Percentiles rank a stretch among this genome's conserved stretches.
phyloP scores from a whole-genome alignment of 169 alveolate species.

The Plasmodium blacklocki region DNA sequence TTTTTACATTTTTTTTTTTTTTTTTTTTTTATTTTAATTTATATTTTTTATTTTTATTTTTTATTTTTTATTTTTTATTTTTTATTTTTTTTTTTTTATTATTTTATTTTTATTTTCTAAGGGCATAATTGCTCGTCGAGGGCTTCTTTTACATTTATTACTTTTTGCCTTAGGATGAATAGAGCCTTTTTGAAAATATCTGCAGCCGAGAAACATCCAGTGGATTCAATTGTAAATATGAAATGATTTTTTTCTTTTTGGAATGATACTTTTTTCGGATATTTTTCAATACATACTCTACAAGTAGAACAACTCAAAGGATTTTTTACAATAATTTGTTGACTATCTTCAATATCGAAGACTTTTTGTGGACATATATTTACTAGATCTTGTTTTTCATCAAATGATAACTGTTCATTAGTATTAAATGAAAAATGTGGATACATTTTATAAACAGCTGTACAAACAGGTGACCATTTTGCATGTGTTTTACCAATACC shows the following conservation, averaged over 20 bases:
- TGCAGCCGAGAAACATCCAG: slow-evolving; percentile 86
- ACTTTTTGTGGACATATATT: slow-evolving; percentile 96
- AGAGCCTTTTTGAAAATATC: slow-evolving; percentile 82
- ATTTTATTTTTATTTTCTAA: background rate
- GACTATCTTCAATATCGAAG: slow-evolving; percentile 93
- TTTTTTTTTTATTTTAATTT: background rate
- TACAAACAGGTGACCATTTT: slow-evolving; percentile 99
- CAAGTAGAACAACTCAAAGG: slow-evolving; percentile 97
- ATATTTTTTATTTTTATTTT: background rate
- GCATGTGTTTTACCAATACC: slow-evolving; percentile 99
- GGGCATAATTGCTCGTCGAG: slow-evolving; percentile 47
- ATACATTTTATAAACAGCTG: slow-evolving; percentile 98
- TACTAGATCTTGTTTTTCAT: slow-evolving; percentile 92
- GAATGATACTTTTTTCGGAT: slow-evolving; percentile 85
- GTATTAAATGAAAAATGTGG: slow-evolving; percentile 83
- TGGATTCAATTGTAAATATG: slow-evolving; percentile 89
- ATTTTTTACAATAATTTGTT: slow-evolving; percentile 89
- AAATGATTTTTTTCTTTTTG: slow-evolving; percentile 89
- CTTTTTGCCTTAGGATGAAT: slow-evolving; percentile 77
- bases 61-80: background rate
- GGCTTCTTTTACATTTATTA: slow-evolving; percentile 71
- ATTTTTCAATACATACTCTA: slow-evolving; percentile 97
- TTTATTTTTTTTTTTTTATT: slow-evolving; percentile 3
- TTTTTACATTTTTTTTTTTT: background rate
- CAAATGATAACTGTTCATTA: slow-evolving; percentile 85